Conservation (phyloP, 768 basidiomycete genomes). For the Aureoboletus auriporus region DNA sequence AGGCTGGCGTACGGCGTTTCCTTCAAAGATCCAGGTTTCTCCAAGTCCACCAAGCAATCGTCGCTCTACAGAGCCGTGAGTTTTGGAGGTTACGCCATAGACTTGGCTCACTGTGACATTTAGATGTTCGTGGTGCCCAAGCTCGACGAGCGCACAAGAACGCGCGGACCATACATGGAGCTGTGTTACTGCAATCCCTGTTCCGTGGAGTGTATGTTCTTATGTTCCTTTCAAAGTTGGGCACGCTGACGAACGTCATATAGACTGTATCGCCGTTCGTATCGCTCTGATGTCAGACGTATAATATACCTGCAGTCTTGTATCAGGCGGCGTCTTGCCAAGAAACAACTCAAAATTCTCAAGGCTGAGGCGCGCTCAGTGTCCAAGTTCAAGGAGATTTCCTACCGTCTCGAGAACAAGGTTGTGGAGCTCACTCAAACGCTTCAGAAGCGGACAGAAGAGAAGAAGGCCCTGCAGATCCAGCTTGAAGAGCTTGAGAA, state of each 20-base stretch:
- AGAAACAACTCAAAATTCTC: conserved; percentile 78
- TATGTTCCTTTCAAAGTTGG: not conserved
- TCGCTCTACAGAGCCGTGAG: conserved; percentile 84
- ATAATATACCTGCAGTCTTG: conserved; percentile 90
- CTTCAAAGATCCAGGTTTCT: conserved; percentile 70
- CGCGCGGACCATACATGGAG: conserved; percentile 55
- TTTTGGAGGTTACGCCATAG: conserved; percentile 16
- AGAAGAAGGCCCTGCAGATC: conserved; percentile 84
- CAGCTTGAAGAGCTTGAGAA: conserved; percentile 77
- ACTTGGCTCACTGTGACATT: conserved; percentile 5
- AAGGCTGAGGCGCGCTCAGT: conserved; percentile 93
- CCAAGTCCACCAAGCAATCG: conserved; percentile 55
- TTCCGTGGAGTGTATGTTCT: conserved; percentile 83
- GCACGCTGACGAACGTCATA: conserved; percentile 5
- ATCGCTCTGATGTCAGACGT: conserved; percentile 58
- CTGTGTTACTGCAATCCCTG: conserved; percentile 73
- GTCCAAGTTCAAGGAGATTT: conserved; percentile 97
- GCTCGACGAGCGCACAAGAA: conserved; percentile 59
- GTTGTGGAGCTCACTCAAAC: conserved; percentile 97
- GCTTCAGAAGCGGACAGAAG: conserved; percentile 83
- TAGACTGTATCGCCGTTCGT: conserved; percentile 53
- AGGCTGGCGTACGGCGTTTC: conserved; percentile 66
- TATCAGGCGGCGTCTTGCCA: conserved; percentile 82
- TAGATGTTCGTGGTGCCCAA: conserved; percentile 74
- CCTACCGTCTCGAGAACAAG: conserved; percentile 97